Evolutionary conservation across 2,329 filamentous ascomycete genomes (phyloP).

Genomic region (Phialocephala sp.): DNA sequence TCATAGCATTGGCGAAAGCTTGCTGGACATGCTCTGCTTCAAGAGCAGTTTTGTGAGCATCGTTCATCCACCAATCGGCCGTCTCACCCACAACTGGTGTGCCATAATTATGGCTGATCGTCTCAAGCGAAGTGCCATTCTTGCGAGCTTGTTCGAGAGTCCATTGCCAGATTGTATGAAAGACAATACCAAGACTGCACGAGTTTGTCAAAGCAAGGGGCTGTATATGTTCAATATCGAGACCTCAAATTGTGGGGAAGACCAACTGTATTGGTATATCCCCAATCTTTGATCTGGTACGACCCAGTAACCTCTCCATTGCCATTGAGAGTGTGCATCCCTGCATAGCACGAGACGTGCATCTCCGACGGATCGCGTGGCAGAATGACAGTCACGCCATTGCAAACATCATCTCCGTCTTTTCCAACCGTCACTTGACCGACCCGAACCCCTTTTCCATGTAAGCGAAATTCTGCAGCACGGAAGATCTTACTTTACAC

Average conservation of each 20-base stretch:
- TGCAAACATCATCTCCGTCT: conserved; percentile 36
- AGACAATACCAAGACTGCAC: conserved; percentile 45
- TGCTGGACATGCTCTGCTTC: conserved; percentile 58
- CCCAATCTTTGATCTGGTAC: conserved; percentile 41
- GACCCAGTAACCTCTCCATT: conserved; percentile 41
- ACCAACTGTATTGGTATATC: conserved; percentile 40
- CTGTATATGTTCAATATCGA: conserved; percentile 18
- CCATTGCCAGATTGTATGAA: conserved; percentile 41
- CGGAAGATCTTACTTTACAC: neutral
- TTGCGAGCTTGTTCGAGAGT: conserved; percentile 30
- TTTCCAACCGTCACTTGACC: conserved; percentile 40
- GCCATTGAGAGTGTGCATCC: conserved; percentile 40
- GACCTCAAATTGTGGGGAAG: neutral
- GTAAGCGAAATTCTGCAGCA: neutral
- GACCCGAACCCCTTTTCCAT: conserved; percentile 36
- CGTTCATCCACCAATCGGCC: conserved; percentile 66
- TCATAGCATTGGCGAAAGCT: conserved; percentile 57
- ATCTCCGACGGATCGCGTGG: conserved; percentile 39
- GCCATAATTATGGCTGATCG: conserved; percentile 41
- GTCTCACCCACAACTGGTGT: conserved; percentile 66
- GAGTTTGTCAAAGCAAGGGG: conserved; percentile 47
- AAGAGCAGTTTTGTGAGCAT: conserved; percentile 60
- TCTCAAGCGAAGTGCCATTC: conserved; percentile 27
- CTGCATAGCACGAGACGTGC: conserved; percentile 40
- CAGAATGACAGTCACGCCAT: conserved; percentile 41